Conservation (phyloP, 305 asterid genomes). For the Ruellia speciosa region DNA sequence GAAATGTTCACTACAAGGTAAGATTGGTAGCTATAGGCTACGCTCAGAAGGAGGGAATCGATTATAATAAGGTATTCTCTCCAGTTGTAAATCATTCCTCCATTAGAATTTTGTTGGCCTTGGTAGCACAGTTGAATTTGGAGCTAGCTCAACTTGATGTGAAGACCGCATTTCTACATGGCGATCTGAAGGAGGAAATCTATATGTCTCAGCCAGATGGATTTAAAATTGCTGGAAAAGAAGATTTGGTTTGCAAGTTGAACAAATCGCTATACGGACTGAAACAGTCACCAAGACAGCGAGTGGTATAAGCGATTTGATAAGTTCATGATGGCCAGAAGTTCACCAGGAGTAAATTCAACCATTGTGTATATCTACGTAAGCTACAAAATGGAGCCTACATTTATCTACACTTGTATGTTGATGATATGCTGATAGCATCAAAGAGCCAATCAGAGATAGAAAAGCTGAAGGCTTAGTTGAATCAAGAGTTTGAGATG, state of each 20-base stretch:
- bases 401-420: neutral
- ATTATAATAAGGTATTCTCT: neutral
- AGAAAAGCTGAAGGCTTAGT: neutral
- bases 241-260: neutral
- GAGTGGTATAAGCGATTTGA: neutral
- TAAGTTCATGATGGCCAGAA: neutral
- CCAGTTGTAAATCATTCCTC: slow-evolving; percentile 8
- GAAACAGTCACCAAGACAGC: neutral
- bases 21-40: neutral
- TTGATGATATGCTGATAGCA: neutral
- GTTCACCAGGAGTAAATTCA: slow-evolving; percentile 1
- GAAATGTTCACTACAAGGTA: no score
- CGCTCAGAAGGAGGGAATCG: neutral
- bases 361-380: neutral
- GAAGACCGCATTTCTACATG: no score
- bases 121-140: no score
- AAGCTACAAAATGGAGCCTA: neutral
- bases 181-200: no score
- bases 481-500: neutral
- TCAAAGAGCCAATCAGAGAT: neutral
- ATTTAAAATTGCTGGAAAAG: neutral
- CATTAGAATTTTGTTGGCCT: no score
- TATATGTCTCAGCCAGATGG: no score
- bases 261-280: neutral
- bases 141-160: no score